Evolutionary conservation across 306 rosid species (phyloP), one percentile per base, ranked within the genome.

Genomic region (Corylus americana): DNA sequence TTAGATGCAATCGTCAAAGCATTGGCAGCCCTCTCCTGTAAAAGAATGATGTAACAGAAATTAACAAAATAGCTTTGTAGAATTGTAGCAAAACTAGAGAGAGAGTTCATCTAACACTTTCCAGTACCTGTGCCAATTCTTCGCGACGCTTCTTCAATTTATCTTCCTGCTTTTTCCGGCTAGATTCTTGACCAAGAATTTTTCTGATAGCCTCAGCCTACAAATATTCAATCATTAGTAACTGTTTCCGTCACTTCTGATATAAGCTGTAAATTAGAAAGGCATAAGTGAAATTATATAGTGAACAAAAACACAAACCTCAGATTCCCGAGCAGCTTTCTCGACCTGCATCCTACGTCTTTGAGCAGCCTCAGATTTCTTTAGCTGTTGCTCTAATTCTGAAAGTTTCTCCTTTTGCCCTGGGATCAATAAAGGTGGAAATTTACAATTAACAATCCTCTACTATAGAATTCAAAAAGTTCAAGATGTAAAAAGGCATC

Each of bases 361-460:
- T 80, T 93, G 98, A 70, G 98, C 97, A 77, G 96, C 97, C 91
- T 96, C 99, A 7, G 94, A 90, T 91, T 96, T 96, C 97, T 91
- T 93, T 70, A 86, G 73, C 77, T 90, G 98, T 83, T 88, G 97
- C 83, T 96, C 98, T 61, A 86, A 80, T 10, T 93, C 99, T 0
- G 98, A 61, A 78, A 89, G 94, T 78, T 93, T 93, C 82, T 91
- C 98, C 81, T 96, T 96, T 91, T 89, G 97, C 87, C 89, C 99
- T 96, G 84, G 57, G 79, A 47, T 77, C 69, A 70, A 83, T 49
- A 53, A 5, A 72, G 59, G 71, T 49, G 55, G 57, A 73, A 82
- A 76, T 71, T 61, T 50, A 75, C 74, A 83, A 77, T 74, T 72
- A 77, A 73, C 51, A 70, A 74, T 45, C 50, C 74, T 58, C 74